These are phyloP conservation scores for Lactarius indigo DNA, from an alignment of 768 basidiomycete species.

Conservation along the genomic window DNA sequence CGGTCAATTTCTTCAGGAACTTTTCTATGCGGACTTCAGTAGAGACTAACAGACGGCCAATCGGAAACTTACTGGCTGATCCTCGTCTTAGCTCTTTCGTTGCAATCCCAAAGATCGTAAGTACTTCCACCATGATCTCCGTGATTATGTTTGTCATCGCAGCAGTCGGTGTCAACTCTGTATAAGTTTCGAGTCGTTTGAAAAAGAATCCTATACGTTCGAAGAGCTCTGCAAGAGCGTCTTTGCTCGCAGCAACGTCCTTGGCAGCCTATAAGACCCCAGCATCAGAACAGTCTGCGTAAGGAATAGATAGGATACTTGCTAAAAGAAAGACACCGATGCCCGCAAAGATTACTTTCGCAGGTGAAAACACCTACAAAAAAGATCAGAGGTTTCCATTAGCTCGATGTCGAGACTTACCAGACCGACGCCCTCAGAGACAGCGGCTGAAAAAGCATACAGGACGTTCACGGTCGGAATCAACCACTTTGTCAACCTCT, in stretches of 20 bases:
- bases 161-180: not conserved
- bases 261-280: not conserved
- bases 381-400: not conserved
- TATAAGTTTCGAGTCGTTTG: not conserved
- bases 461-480: not conserved
- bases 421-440: not conserved
- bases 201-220: not conserved
- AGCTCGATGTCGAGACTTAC: not conserved
- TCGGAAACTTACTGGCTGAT: not conserved
- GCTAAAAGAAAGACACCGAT: not conserved
- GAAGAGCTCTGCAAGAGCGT: not conserved
- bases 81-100: not conserved
- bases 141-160: not conserved
- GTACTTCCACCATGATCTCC: not conserved
- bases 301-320: not conserved
- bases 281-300: not conserved
- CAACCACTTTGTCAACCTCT: not conserved
- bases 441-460: not conserved
- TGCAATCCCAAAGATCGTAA: not conserved
- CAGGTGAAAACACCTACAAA: not conserved
- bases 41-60: not conserved
- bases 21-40: not conserved
- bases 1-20: not conserved
- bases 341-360: not conserved
- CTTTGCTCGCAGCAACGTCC: not conserved